These are phyloP conservation scores for Botrytis squamosa DNA, from an alignment of 2,329 filamentous ascomycete species.

Conservation along the genomic window DNA sequence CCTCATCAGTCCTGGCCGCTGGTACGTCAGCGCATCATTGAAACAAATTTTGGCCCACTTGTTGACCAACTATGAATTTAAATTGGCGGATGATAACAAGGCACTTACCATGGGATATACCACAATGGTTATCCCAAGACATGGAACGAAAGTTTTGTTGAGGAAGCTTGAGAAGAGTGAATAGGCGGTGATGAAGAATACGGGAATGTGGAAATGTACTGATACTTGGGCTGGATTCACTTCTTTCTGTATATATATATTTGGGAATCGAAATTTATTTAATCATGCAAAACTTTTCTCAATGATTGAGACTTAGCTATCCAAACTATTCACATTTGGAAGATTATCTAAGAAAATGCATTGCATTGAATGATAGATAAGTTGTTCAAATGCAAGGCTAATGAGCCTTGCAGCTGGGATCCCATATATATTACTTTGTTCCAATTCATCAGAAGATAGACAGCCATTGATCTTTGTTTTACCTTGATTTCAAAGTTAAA, in stretches of 20 bases:
- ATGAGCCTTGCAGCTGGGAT: neutral
- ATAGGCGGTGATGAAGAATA: neutral
- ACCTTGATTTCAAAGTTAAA: neutral
- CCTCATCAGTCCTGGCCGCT: neutral
- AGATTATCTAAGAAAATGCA: neutral
- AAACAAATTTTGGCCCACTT: neutral
- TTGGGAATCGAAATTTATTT: neutral
- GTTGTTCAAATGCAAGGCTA: neutral
- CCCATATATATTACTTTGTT: neutral
- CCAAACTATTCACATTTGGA: neutral
- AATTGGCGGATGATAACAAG: neutral
- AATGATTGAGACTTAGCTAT: neutral
- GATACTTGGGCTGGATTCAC: neutral
- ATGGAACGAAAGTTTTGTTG: neutral
- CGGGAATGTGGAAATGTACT: neutral
- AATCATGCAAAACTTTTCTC: neutral
- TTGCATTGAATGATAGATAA: neutral
- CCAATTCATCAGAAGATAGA: neutral
- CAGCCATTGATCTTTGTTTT: neutral
- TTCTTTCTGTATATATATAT: constrained; percentile 1
- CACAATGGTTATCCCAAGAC: constrained; percentile 3
- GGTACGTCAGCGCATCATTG: constrained; percentile 3
- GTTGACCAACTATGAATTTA: neutral
- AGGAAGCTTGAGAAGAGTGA: neutral
- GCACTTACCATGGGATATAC: neutral